Percentiles rank a stretch among this genome's conserved stretches.
Conservation (phyloP, 2,329 filamentous ascomycete genomes). For the Clonostachys rhizophaga region DNA sequence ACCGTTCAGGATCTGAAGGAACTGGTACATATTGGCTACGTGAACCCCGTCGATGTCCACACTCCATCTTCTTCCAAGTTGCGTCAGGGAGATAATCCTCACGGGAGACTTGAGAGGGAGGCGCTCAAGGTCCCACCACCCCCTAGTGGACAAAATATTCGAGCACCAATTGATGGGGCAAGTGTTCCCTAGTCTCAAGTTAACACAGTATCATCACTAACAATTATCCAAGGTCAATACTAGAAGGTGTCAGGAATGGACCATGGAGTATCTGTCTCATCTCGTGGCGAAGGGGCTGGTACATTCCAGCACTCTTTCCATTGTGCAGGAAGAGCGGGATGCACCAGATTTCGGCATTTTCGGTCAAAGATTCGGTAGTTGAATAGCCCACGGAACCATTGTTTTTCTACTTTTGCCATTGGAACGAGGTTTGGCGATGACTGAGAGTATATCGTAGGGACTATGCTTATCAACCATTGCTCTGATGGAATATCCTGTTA, state of each 20-base stretch:
- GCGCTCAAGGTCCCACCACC: neutral
- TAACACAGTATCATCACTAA: neutral
- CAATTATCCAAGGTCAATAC: neutral
- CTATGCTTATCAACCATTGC: no score
- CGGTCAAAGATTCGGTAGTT: neutral
- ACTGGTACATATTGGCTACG: neutral
- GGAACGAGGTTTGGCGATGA: no score
- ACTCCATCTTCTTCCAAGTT: neutral
- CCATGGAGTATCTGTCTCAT: neutral
- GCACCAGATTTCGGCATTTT: neutral
- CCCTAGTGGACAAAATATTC: neutral
- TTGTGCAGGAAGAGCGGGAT: slow-evolving; percentile 1
- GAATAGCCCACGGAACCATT: no score
- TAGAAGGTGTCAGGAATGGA: slow-evolving; percentile 2
- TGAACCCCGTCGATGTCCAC: neutral
- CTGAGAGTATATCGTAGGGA: no score
- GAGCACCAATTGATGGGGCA: neutral
- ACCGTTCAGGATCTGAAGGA: neutral
- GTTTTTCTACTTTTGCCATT: no score
- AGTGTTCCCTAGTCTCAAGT: neutral
- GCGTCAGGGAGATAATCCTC: neutral
- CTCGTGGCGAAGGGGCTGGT: neutral
- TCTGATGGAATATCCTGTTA: no score
- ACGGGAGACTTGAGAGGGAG: neutral
- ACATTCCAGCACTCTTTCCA: neutral